phyloP scores from a whole-genome alignment of 1,284 basidiomycete species.

The Cryptococcus amylolentus region DNA sequence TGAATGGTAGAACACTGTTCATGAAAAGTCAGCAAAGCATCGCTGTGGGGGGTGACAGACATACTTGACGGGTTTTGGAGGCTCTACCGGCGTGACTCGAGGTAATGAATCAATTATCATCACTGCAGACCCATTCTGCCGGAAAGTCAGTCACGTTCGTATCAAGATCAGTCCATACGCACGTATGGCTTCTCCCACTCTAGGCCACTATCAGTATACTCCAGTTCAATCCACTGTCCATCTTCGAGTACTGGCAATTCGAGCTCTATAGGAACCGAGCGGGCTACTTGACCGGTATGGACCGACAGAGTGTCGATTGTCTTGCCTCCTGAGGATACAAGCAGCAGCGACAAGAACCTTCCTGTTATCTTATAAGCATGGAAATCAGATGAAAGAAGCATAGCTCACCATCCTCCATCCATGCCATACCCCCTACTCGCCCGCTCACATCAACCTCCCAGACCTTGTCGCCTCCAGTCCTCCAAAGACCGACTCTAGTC shows the following conservation, averaged over 20 bases:
- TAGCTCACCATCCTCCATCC: constrained; percentile 40
- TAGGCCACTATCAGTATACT: constrained; percentile 11
- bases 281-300: constrained; percentile 33
- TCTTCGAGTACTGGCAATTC: not conserved
- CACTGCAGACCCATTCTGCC: constrained; percentile 33
- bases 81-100: constrained; percentile 35
- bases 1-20: constrained; percentile 20
- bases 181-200: constrained; percentile 23
- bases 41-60: not conserved
- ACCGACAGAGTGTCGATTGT: constrained; percentile 36
- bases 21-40: constrained; percentile 5
- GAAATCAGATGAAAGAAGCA: not conserved
- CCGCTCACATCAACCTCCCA: constrained; percentile 38
- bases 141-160: not conserved
- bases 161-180: not conserved
- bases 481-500: constrained; percentile 31
- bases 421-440: constrained; percentile 32
- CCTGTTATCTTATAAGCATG: constrained; percentile 21
- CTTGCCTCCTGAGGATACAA: constrained; percentile 5
- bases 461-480: constrained; percentile 38
- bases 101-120: constrained; percentile 41
- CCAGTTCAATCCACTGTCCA: constrained; percentile 18
- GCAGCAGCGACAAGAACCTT: constrained; percentile 29
- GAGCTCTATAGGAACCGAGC: constrained; percentile 10
- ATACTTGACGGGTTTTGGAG: constrained; percentile 38